phyloP scores from a whole-genome alignment of 257 asterid species.

The Petunia axillaris region DNA sequence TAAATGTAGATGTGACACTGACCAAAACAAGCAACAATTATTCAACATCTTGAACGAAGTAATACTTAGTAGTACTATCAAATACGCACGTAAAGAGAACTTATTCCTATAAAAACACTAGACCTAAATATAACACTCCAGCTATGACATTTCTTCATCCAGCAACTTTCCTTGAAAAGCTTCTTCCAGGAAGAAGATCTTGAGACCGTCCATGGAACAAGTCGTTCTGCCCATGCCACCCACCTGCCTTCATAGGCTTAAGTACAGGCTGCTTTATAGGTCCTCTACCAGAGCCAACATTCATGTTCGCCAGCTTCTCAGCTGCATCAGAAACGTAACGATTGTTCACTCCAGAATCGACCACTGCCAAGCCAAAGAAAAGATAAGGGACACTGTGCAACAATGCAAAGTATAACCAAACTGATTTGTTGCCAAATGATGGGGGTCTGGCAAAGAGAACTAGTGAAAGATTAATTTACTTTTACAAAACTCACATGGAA shows the following conservation, averaged over 20 bases:
- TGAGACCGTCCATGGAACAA: constrained; percentile 53
- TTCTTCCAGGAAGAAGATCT: constrained; percentile 60
- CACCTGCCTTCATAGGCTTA: constrained; percentile 83
- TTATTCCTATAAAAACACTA: background rate
- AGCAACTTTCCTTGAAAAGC: constrained; percentile 61
- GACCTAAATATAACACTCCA: background rate
- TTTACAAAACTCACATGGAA: constrained; percentile 38
- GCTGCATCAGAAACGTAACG: constrained; percentile 53
- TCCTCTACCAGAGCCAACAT: constrained; percentile 51
- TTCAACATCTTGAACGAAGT: background rate
- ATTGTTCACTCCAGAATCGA: constrained; percentile 43
- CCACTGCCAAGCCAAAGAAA: constrained; percentile 32
- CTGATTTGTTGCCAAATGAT: background rate
- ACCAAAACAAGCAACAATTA: background rate
- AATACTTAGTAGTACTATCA: background rate
- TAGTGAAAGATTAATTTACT: background rate
- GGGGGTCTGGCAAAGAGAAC: background rate
- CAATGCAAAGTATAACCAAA: background rate
- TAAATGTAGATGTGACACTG: background rate
- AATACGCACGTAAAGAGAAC: background rate
- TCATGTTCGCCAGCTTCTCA: constrained; percentile 62
- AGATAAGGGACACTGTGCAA: background rate
- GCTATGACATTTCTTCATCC: constrained; percentile 47
- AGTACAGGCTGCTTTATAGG: constrained; percentile 49
- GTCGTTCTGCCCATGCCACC: constrained; percentile 67